Evolutionary conservation across 2,329 filamentous ascomycete genomes (phyloP).

Genomic region (Biscogniauxia mediterranea): DNA sequence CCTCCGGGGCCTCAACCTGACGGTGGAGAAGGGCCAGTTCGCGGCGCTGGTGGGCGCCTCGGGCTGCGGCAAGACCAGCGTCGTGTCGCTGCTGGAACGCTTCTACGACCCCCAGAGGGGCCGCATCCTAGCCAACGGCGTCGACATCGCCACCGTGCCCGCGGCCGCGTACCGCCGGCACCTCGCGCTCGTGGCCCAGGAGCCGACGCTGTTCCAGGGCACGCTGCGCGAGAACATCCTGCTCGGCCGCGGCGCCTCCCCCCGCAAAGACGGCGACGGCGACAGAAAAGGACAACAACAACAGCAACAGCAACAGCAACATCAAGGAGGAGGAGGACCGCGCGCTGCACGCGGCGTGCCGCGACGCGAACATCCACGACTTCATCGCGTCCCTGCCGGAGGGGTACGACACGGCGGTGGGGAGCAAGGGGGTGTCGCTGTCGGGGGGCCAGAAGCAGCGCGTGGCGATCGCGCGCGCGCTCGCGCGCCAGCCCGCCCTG

Average conservation of each 20-base stretch:
- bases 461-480: conserved; percentile 66
- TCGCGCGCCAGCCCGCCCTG: conserved; percentile 63
- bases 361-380: conserved; percentile 66
- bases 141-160: conserved; percentile 57
- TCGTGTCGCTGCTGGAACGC: conserved; percentile 63
- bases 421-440: conserved; percentile 63
- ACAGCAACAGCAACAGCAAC: conserved; percentile 37
- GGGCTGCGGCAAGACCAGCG: conserved; percentile 71
- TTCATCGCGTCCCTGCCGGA: conserved; percentile 67
- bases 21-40: conserved; percentile 67
- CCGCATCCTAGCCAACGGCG: conserved; percentile 61
- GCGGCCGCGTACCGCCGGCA: conserved; percentile 61
- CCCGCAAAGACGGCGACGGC: conserved; percentile 37
- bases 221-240: conserved; percentile 63
- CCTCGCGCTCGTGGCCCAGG: conserved; percentile 71
- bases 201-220: conserved; percentile 69
- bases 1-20: conserved; percentile 61
- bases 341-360: conserved; percentile 49
- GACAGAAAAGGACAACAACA: conserved; percentile 45
- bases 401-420: conserved; percentile 66
- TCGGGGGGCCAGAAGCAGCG: conserved; percentile 74
- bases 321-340: conserved; percentile 40
- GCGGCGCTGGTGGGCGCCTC: conserved; percentile 68
- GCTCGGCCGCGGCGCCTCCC: conserved; percentile 42
- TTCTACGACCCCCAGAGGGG: conserved; percentile 71